These are phyloP conservation scores for Lentinula lateritia DNA, from an alignment of 768 basidiomycete species.

Conservation along the genomic window DNA sequence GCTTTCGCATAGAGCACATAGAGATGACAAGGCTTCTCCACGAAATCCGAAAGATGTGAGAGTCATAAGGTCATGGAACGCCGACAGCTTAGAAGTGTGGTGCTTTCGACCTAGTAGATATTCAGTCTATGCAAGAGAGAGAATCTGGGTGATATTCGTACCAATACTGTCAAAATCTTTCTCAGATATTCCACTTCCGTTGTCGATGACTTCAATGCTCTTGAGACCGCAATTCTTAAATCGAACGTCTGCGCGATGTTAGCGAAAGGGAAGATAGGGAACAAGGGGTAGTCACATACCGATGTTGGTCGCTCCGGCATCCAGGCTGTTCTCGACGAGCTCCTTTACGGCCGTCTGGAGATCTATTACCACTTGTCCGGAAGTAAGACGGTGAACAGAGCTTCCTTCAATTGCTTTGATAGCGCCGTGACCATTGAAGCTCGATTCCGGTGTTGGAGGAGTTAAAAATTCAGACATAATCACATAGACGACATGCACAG, in stretches of 20 bases:
- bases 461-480: background rate
- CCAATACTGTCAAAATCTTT: constrained; percentile 77
- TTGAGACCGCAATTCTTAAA: constrained; percentile 86
- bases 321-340: constrained; percentile 92
- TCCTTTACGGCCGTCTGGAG: constrained; percentile 94
- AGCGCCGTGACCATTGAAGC: background rate
- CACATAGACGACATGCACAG: background rate
- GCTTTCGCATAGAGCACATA: constrained; percentile 76
- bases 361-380: constrained; percentile 93
- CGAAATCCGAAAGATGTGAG: constrained; percentile 90
- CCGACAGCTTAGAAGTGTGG: constrained; percentile 85
- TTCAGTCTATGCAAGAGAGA: background rate
- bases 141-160: constrained; percentile 24
- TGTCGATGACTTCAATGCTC: constrained; percentile 85
- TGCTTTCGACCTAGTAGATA: constrained; percentile 69
- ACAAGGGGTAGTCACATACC: constrained; percentile 35
- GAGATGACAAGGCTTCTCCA: constrained; percentile 91
- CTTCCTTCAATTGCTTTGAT: constrained; percentile 65
- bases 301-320: constrained; percentile 84
- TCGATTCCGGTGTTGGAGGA: background rate
- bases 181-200: constrained; percentile 80
- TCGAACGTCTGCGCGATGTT: constrained; percentile 59
- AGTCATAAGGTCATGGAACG: constrained; percentile 65
- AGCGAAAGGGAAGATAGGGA: background rate
- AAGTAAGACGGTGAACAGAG: constrained; percentile 85